Percentiles rank a stretch among this genome's conserved stretches.
phyloP scores from a whole-genome alignment of 768 basidiomycete genomes.

The Rhizopogon vulgaris region DNA sequence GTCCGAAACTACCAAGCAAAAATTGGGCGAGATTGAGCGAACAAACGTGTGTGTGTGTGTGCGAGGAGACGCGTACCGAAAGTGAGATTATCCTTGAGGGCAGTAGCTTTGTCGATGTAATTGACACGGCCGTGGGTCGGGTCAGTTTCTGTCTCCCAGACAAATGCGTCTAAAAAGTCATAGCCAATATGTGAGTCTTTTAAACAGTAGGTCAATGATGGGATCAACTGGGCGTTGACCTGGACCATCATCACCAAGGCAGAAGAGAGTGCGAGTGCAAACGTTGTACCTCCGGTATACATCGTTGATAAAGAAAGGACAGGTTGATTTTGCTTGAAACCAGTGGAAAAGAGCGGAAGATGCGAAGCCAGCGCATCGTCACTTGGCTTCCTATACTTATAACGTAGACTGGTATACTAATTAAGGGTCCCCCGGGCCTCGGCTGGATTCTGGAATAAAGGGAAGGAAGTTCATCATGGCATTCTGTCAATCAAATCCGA shows the following conservation, averaged over 20 bases:
- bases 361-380: too few species aligned
- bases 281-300: not conserved
- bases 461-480: too few species aligned
- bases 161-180: conserved; percentile 42
- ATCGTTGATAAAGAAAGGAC: not conserved
- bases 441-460: too few species aligned
- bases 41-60: not conserved
- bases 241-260: not conserved
- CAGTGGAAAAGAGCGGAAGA: not conserved
- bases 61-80: conserved; percentile 30
- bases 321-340: not conserved
- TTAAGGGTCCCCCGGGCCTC: too few species aligned
- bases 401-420: too few species aligned
- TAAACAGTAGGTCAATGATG: conserved; percentile 1
- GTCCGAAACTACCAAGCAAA: not conserved
- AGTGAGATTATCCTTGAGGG: conserved; percentile 38
- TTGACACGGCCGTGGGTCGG: conserved; percentile 66
- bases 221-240: conserved; percentile 1
- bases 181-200: conserved; percentile 20
- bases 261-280: not conserved
- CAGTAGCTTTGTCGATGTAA: conserved; percentile 42
- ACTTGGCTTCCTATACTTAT: too few species aligned
- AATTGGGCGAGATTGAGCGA: not conserved
- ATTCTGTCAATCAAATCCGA: too few species aligned
- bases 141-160: conserved; percentile 46